Evolutionary conservation across 352 stramenopile species (phyloP).

Genomic region (Phytophthora tentaculata): DNA sequence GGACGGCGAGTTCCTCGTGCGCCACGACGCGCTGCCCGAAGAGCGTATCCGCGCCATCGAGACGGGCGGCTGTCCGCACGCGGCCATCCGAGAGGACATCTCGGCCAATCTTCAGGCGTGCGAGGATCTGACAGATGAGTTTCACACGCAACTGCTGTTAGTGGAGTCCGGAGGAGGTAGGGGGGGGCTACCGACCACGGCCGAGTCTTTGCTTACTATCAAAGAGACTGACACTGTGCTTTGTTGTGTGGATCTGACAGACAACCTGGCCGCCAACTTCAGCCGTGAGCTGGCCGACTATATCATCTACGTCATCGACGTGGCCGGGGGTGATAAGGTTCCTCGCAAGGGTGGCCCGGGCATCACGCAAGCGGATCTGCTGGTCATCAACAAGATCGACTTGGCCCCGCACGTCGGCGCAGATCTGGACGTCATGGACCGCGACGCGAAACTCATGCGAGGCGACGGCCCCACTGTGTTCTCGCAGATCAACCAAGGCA

Average conservation of each 20-base stretch:
- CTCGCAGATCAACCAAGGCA: slow-evolving; percentile 94
- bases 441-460: slow-evolving; percentile 96
- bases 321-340: slow-evolving; percentile 98
- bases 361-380: slow-evolving; percentile 97
- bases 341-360: slow-evolving; percentile 97
- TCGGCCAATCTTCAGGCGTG: slow-evolving; percentile 96
- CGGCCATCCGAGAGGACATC: slow-evolving; percentile 97
- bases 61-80: slow-evolving; percentile 98
- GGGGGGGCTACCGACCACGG: neutral
- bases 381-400: slow-evolving; percentile 99
- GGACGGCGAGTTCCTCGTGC: slow-evolving; percentile 98
- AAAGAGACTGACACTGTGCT: neutral
- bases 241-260: slow-evolving; percentile 38
- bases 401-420: slow-evolving; percentile 95
- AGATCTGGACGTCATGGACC: slow-evolving; percentile 95
- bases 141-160: slow-evolving; percentile 87
- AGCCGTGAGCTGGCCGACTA: slow-evolving; percentile 97
- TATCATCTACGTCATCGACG: slow-evolving; percentile 99
- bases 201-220: too few relatives aligned
- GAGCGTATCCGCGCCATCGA: slow-evolving; percentile 96
- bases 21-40: slow-evolving; percentile 90
- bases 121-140: slow-evolving; percentile 93
- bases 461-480: slow-evolving; percentile 95
- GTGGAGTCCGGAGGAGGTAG: slow-evolving; percentile 92
- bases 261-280: slow-evolving; percentile 99